Base-by-base conservation (phyloP, 2,329 filamentous ascomycete species). In the Seiridium cupressi region DNA sequence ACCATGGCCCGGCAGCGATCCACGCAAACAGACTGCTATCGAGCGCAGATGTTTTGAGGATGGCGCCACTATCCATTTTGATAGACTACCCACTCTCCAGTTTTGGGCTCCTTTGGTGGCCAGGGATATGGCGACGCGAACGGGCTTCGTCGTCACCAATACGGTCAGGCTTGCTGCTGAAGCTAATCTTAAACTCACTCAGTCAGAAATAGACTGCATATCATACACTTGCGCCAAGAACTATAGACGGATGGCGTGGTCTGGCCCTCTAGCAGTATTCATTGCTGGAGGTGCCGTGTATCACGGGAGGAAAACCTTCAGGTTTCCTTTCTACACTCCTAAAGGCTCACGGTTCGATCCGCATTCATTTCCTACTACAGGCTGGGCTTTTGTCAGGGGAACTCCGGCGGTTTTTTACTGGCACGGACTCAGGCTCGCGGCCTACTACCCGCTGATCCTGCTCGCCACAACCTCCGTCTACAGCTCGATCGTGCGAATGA, bases 261-360 rank as follows among this genome's bases (percentile, higher is more conserved):
- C 68, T 56, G 63, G 67, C 60, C 67, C 72, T 18, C 62, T 72
- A 31, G 61, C 68, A 1, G 1, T 65, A 0, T 65, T 60, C 18
- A 11, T 70, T 1, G 68, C 74, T 5, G 60, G 56, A 3, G 64
- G 60, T 49, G 36, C 73, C 55, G 60, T 74, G 1, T 72, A 67
- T 40, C 60, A 64, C 8, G 68, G 70, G 4, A 71, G 73, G 46
- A 63, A 63, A 26, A 73, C 66, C 3, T 78, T 74, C 64, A 72
- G 69, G 5, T 80, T 81, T 63, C 77, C 78, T 13, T 70, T 80
- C 46, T 76, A 72, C 65, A 70, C 66, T 44, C 76, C 77, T 2
- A 72, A 73, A 49, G 64, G 68, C 44, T 9, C 36, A 3, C 65
- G 51, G 35, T 73, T 75, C 44, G 66, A 74, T 57, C 73, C 74